These are phyloP conservation scores for Leccinellum luteum DNA, from an alignment of 768 basidiomycete species.

Conservation along the genomic window DNA sequence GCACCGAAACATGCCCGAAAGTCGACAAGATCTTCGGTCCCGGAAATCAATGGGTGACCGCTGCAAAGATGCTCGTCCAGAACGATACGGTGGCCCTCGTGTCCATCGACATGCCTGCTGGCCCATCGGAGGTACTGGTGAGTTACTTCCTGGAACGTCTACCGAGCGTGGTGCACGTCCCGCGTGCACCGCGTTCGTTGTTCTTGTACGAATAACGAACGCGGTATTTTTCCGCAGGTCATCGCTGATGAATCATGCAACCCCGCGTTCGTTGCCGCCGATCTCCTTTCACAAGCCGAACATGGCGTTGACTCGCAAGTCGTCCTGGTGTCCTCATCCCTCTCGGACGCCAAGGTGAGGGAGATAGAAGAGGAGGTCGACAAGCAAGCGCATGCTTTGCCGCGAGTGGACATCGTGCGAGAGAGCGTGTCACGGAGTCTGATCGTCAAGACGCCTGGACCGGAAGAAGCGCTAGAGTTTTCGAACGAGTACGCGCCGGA, in stretches of 20 bases:
- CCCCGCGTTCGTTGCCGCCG: conserved; percentile 92
- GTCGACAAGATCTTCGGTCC: conserved; percentile 99
- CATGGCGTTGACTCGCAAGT: conserved; percentile 99
- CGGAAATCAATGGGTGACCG: conserved; percentile 99
- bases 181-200: conserved; percentile 51
- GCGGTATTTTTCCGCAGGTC: conserved; percentile 53
- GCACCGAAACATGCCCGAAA: conserved; percentile 92
- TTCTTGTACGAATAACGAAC: conserved; percentile 36
- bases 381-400: conserved; percentile 77
- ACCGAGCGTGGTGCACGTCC: conserved; percentile 58
- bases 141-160: conserved; percentile 13
- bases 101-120: conserved; percentile 98
- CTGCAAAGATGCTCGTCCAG: conserved; percentile 98
- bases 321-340: conserved; percentile 79
- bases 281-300: conserved; percentile 96
- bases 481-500: conserved; percentile 99
- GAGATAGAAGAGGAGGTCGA: conserved; percentile 85
- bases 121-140: conserved; percentile 95
- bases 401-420: conserved; percentile 87
- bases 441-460: conserved; percentile 67
- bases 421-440: conserved; percentile 88
- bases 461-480: conserved; percentile 80
- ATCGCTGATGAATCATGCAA: conserved; percentile 87
- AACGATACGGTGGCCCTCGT: conserved; percentile 97
- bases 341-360: conserved; percentile 59